phyloP scores from a whole-genome alignment of 768 basidiomycete genomes.

The Suillus weaverae region DNA sequence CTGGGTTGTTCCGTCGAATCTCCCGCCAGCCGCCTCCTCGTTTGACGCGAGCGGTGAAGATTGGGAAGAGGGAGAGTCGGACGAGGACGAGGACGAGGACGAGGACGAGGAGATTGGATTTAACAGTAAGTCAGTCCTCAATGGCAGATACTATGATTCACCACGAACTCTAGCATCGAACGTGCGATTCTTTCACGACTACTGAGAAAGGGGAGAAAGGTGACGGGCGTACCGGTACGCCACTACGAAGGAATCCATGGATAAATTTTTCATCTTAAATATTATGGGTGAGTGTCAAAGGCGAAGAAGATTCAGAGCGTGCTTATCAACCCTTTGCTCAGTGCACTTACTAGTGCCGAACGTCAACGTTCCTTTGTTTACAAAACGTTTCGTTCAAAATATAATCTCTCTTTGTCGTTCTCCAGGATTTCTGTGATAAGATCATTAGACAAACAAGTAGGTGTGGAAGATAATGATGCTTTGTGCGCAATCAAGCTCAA shows the following conservation, averaged over 20 bases:
- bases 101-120: not conserved
- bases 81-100: not conserved
- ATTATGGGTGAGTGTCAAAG: not conserved
- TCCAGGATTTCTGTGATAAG: not conserved
- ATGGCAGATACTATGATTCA: not conserved
- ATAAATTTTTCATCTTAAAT: conserved; percentile 14
- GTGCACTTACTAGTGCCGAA: not conserved
- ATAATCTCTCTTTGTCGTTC: not conserved
- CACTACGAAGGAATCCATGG: conserved; percentile 26
- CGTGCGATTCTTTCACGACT: not conserved
- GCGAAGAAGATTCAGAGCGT: not conserved
- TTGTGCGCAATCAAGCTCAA: not conserved
- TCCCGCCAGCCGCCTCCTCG: not conserved
- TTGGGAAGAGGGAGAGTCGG: conserved; percentile 19
- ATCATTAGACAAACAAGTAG: not conserved
- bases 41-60: not conserved
- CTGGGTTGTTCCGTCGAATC: not conserved
- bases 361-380: not conserved
- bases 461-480: not conserved
- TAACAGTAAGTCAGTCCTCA: not conserved
- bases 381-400: too few species aligned
- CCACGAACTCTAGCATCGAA: not conserved
- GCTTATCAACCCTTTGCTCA: not conserved
- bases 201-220: conserved; percentile 4
- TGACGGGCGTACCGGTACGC: conserved; percentile 31